Evolutionary conservation across 1,284 basidiomycete species (phyloP), one percentile per base, ranked within the genome.

Genomic region (Heterobasidion occidentale): DNA sequence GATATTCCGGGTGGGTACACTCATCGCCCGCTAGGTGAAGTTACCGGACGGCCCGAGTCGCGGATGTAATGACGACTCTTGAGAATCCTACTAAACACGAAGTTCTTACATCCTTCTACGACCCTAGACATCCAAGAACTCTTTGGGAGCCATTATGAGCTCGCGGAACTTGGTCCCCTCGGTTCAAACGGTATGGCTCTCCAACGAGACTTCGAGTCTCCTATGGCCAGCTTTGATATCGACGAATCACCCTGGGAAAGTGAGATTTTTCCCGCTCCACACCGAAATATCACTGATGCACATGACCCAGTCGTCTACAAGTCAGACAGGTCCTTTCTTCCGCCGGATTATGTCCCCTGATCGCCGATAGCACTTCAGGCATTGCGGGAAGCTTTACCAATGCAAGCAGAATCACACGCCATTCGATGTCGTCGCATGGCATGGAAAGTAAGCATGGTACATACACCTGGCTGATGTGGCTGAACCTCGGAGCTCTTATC

Each of bases 391-490:
- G 64, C 68, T 84, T 11, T 83, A 80, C 64, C 66, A 69, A 7
- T 83, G 80, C 63, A 70, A 71, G 51, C 84, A 87, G 62, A 75
- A 82, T 49, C 83, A 87, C 65, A 84, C 84, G 1, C 84, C 85
- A 0, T 88, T 87, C 67, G 86, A 89, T 63, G 85, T 88, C 35
- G 86, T 88, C 48, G 84, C 84, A 0, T 87, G 81, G 79, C 77
- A 81, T 55, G 83, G 83, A 68, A 84, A 81, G 81, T 83, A 64
- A 57, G 79, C 69, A 3, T 8, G 11, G 15, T 46, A n/a, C 8
- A 38, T 17, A 27, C 53, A 8, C 36, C 19, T 44, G 34, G 20
- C n/a, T 46, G 17, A 20, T n/a, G 7, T 27, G 45, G 34, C 12
- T 12, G 46, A 42, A 42, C 14, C 35, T 9, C 20, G 19, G 33